phyloP scores from a whole-genome alignment of 495 filamentous ascomycete species.

The Lasiosphaeris hirsuta region DNA sequence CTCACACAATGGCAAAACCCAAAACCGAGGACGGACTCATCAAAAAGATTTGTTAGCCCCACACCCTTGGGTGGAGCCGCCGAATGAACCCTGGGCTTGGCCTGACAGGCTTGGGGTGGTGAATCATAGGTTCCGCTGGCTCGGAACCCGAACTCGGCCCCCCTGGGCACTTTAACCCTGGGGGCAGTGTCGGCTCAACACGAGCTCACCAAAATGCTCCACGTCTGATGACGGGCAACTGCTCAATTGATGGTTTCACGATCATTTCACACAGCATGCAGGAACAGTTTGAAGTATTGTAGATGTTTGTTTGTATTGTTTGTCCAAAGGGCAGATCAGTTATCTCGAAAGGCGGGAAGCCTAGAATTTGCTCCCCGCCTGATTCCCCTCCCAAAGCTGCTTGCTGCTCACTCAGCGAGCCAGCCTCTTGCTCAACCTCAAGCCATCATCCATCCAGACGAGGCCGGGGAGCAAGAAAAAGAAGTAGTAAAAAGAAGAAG shows the following conservation, averaged over 20 bases:
- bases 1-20: background rate
- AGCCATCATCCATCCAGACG: background rate
- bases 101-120: too few relatives aligned
- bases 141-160: too few relatives aligned
- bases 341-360: background rate
- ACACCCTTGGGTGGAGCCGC: too few relatives aligned
- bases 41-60: background rate
- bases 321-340: background rate
- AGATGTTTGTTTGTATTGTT: background rate
- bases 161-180: too few relatives aligned
- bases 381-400: constrained; percentile 1
- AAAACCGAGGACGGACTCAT: background rate
- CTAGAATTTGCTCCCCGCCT: background rate
- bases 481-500: background rate
- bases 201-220: too few relatives aligned
- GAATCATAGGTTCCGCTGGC: too few relatives aligned
- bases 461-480: constrained; percentile 16
- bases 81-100: too few relatives aligned
- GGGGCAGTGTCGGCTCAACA: too few relatives aligned
- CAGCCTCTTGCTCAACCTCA: constrained; percentile 18
- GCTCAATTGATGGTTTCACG: too few relatives aligned
- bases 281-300: background rate
- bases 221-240: too few relatives aligned
- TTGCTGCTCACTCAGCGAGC: background rate
- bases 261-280: too few relatives aligned